Conservation (phyloP, 2,329 filamentous ascomycete species). For the Leptographium lundbergii region DNA sequence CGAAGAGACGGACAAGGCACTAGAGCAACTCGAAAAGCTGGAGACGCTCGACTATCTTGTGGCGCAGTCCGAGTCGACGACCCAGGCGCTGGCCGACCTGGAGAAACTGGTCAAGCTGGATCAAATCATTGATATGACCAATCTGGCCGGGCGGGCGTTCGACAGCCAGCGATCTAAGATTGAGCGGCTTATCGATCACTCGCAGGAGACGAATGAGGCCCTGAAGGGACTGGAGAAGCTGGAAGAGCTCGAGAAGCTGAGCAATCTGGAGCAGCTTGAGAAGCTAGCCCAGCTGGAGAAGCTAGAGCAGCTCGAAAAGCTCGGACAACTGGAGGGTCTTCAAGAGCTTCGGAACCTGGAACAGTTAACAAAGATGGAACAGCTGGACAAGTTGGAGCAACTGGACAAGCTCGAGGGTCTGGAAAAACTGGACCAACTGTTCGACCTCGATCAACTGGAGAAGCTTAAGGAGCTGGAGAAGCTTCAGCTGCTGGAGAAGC, state of each 20-base stretch:
- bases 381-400: conserved; percentile 54
- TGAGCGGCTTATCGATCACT: conserved; percentile 3
- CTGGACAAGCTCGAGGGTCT: conserved; percentile 42
- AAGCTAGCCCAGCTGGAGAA: background rate
- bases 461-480: conserved; percentile 14
- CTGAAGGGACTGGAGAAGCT: background rate
- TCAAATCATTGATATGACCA: conserved; percentile 6
- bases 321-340: background rate
- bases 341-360: conserved; percentile 25
- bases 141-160: conserved; percentile 8
- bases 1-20: conserved; percentile 6
- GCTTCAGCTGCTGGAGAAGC: background rate
- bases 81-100: conserved; percentile 55
- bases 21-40: conserved; percentile 4
- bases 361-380: conserved; percentile 36
- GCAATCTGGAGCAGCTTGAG: conserved; percentile 19
- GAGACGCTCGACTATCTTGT: conserved; percentile 33
- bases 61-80: conserved; percentile 50
- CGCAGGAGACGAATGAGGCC: background rate
- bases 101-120: conserved; percentile 10
- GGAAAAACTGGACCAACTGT: background rate
- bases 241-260: background rate
- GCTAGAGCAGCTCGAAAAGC: conserved; percentile 25
- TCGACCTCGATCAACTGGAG: conserved; percentile 21
- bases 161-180: conserved; percentile 9